Evolutionary conservation across 2,329 filamentous ascomycete species (phyloP), one percentile per base, ranked within the genome.

Genomic region (Cladophialophora chaetospira): DNA sequence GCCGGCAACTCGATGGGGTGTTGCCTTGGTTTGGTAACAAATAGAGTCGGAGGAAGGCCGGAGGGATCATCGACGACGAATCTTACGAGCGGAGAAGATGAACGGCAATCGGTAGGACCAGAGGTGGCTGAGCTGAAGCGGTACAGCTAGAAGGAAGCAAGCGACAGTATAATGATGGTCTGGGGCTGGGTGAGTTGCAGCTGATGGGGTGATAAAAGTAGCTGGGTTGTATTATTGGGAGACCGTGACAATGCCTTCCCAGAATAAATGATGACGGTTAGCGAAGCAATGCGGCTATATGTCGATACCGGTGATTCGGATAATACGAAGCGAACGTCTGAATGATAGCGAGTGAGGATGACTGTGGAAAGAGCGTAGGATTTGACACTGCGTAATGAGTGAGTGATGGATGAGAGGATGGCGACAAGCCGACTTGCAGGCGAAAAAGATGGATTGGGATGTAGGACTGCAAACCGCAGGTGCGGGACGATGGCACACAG

Each of bases 201-300:
- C 42, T 28, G 42, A 28, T 25, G 42, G 26, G 42, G 23, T 44
- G 9, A 33, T 28, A 28, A 28, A 25, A n/a, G 23, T 23, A 13
- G 42, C n/a, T n/a, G n/a, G n/a, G n/a, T n/a, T n/a, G n/a, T n/a
- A n/a, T n/a, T n/a, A n/a, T n/a, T n/a, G n/a, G n/a, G n/a, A n/a
- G n/a, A n/a, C n/a, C n/a, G 21, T 28, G 42, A 44, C 23, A 43
- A 23, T 6, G 35, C 31, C 48, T 21, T 33, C 48, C 35, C 35
- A 42, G 48, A 43, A 31, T 51, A 51, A 40, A 51, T 42, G 48
- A 51, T 51, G 48, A 51, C 48, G 23, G 48, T 31, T 23, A 51
- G 21, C 36, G 36, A 29, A 28, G 33, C 47, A 31, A 28, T 15
- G 35, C 47, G n/a, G 21, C 23, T 19, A 50, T 15, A 40, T 4